A percentile compares a stretch with the other conserved stretches of the same genome.
Evolutionary conservation across 306 rosid genomes (phyloP).

Genomic region (cucumber (Cucumis sativus)): DNA sequence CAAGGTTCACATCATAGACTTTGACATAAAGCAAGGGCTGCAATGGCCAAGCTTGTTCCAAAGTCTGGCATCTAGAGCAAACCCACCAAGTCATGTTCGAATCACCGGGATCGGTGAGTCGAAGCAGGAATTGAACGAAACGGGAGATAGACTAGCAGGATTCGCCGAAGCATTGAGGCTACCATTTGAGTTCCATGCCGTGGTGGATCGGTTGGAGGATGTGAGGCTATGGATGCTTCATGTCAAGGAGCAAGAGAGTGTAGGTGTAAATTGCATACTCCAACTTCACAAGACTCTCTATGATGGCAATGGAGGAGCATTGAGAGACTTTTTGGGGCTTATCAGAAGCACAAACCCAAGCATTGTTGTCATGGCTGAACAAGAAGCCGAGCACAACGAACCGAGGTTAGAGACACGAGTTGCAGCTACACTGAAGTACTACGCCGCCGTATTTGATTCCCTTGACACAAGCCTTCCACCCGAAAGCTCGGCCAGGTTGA

Average conservation of each 20-base stretch:
- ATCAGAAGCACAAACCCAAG: conserved; percentile 77
- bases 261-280: conserved; percentile 66
- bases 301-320: conserved; percentile 50
- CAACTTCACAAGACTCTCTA: conserved; percentile 83
- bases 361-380: conserved; percentile 57
- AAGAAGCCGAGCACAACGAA: conserved; percentile 74
- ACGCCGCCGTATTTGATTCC: conserved; percentile 67
- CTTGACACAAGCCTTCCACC: conserved; percentile 42
- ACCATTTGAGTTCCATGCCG: conserved; percentile 88
- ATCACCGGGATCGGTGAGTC: conserved; percentile 91
- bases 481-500: conserved; percentile 48
- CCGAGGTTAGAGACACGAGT: conserved; percentile 51
- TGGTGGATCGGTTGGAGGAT: conserved; percentile 91
- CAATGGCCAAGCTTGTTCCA: conserved; percentile 98
- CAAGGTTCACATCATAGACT: conserved; percentile 89
- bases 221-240: conserved; percentile 99
- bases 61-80: conserved; percentile 63
- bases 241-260: conserved; percentile 80
- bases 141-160: conserved; percentile 81
- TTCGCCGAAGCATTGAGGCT: conserved; percentile 71
- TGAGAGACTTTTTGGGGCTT: conserved; percentile 68
- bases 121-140: conserved; percentile 79
- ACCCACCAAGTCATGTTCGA: conserved; percentile 84
- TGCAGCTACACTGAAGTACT: conserved; percentile 49
- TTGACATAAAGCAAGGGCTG: conserved; percentile 83